A percentile compares a stretch with the other conserved stretches of the same genome.
Conservation (phyloP, 306 rosid species). For the Cucumis cinereus region DNA sequence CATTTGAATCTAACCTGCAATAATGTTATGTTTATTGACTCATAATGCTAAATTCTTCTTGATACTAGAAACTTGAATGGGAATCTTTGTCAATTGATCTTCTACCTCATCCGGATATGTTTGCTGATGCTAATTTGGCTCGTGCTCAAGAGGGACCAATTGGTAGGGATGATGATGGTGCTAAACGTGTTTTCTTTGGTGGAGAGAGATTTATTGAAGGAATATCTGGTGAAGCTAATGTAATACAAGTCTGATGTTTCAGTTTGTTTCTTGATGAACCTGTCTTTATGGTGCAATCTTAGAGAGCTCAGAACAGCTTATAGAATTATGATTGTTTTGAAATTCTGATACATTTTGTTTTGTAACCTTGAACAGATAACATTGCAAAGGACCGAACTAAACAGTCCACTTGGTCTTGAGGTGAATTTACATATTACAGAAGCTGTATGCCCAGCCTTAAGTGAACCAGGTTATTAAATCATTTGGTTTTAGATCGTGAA, state of each 20-base stretch:
- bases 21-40: neutral
- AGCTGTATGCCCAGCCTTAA: slow-evolving; percentile 85
- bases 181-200: slow-evolving; percentile 86
- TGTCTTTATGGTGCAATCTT: slow-evolving; percentile 3
- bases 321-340: slow-evolving; percentile 8
- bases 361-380: slow-evolving; percentile 48
- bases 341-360: slow-evolving; percentile 17
- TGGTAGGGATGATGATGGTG: slow-evolving; percentile 82
- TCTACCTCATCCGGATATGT: slow-evolving; percentile 97
- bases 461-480: slow-evolving; percentile 61
- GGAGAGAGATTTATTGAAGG: slow-evolving; percentile 92
- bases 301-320: neutral
- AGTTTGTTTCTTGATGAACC: slow-evolving; percentile 8
- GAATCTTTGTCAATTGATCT: slow-evolving; percentile 84
- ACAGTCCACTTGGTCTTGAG: slow-evolving; percentile 92
- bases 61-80: slow-evolving; percentile 82
- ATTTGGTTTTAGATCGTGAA: slow-evolving; percentile 3
- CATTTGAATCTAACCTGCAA: slow-evolving; percentile 6
- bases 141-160: slow-evolving; percentile 39
- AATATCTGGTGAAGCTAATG: slow-evolving; percentile 84
- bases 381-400: slow-evolving; percentile 71
- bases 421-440: slow-evolving; percentile 77
- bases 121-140: slow-evolving; percentile 62
- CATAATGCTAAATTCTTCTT: slow-evolving; percentile 12
- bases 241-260: slow-evolving; percentile 24